These are phyloP conservation scores for Coffea canephora DNA, from an alignment of 257 asterid genomes.

Conservation along the genomic window DNA sequence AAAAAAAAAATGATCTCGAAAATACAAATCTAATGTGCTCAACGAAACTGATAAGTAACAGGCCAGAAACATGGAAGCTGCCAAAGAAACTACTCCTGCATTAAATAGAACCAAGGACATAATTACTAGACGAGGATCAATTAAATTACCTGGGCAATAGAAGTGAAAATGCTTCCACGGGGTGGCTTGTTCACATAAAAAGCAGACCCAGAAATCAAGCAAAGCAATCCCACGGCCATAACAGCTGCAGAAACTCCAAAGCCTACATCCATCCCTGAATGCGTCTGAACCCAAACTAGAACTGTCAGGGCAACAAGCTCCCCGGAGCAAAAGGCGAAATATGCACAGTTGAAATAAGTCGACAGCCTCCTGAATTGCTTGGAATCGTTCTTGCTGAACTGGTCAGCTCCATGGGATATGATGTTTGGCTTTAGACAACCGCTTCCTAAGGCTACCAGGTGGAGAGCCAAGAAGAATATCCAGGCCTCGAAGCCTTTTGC, in stretches of 20 bases:
- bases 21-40: too few species aligned
- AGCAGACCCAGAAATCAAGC: constrained; percentile 49
- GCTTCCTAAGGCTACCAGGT: constrained; percentile 69
- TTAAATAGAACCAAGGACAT: too few species aligned
- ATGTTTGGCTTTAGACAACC: constrained; percentile 75
- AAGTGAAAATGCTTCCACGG: constrained; percentile 54
- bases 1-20: too few species aligned
- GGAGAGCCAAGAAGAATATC: constrained; percentile 61
- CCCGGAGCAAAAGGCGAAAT: constrained; percentile 66
- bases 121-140: too few species aligned
- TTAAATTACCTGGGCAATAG: constrained; percentile 9
- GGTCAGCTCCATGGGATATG: constrained; percentile 74
- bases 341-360: constrained; percentile 71
- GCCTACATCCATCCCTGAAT: constrained; percentile 69
- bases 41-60: too few species aligned
- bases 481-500: constrained; percentile 54
- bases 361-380: constrained; percentile 49
- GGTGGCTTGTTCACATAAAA: constrained; percentile 52
- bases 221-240: constrained; percentile 57
- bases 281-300: constrained; percentile 70
- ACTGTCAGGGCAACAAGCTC: constrained; percentile 68
- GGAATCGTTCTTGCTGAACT: constrained; percentile 35
- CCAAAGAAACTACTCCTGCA: too few species aligned
- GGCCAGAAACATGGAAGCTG: too few species aligned
- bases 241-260: constrained; percentile 72